These are phyloP conservation scores for Phoma sp. DNA, from an alignment of 2,329 filamentous ascomycete species.

Conservation along the genomic window DNA sequence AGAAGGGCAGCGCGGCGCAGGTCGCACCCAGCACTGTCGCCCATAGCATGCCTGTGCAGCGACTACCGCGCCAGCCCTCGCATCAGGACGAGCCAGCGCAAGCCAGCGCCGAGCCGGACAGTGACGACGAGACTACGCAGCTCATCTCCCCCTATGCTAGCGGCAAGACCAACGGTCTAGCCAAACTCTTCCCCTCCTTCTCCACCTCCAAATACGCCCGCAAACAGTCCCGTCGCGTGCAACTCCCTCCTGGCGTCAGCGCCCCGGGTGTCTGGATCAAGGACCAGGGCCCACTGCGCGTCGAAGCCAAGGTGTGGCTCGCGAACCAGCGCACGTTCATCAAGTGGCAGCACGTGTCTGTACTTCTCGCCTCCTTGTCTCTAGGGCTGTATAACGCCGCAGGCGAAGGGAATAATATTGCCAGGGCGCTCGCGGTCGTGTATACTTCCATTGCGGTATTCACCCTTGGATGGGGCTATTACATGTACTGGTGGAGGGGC, in stretches of 20 bases:
- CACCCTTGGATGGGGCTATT: conserved; percentile 85
- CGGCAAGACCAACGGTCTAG: conserved; percentile 61
- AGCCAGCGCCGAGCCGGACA: conserved; percentile 58
- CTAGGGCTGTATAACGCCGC: conserved; percentile 89
- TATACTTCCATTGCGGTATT: conserved; percentile 85
- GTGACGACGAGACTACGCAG: conserved; percentile 57
- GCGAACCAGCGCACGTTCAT: conserved; percentile 98
- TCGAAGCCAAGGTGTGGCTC: conserved; percentile 98
- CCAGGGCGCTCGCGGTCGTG: conserved; percentile 77
- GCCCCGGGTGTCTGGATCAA: conserved; percentile 91
- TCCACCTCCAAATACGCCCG: conserved; percentile 73
- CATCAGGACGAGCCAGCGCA: conserved; percentile 46
- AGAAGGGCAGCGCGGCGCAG: conserved; percentile 18
- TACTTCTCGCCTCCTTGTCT: conserved; percentile 83
- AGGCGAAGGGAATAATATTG: conserved; percentile 73
- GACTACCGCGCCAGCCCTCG: conserved; percentile 22
- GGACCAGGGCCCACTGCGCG: conserved; percentile 86
- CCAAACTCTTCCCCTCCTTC: conserved; percentile 80
- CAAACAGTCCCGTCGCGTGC: conserved; percentile 54
- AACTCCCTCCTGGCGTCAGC: conserved; percentile 84
- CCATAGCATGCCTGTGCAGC: conserved; percentile 28
- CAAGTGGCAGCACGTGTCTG: conserved; percentile 96
- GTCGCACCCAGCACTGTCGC: conserved; percentile 22
- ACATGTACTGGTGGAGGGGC: conserved; percentile 76
- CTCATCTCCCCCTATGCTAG: conserved; percentile 11